Percentiles rank a stretch among this genome's conserved stretches.
Evolutionary conservation across 2,329 filamentous ascomycete genomes (phyloP).

Genomic region (Madurella fahalii): DNA sequence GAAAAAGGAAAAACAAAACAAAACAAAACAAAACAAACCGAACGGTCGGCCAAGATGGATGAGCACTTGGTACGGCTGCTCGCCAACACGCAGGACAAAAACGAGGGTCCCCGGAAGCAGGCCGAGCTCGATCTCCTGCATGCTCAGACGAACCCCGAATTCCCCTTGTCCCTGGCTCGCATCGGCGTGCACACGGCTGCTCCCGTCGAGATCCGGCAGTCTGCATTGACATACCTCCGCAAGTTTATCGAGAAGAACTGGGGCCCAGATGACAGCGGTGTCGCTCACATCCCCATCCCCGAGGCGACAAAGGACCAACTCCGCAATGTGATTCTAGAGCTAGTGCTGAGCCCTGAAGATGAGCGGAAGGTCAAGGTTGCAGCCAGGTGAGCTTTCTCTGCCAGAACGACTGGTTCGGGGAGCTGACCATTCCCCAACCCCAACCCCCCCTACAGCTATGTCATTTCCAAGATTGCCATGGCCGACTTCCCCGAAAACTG

Average conservation of each 20-base stretch:
- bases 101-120: conserved; percentile 72
- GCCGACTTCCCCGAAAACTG: conserved; percentile 93
- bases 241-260: conserved; percentile 82
- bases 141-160: conserved; percentile 64
- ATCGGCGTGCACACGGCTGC: conserved; percentile 75
- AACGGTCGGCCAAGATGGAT: conserved; percentile 61
- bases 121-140: conserved; percentile 80
- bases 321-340: conserved; percentile 68
- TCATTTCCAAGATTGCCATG: conserved; percentile 89
- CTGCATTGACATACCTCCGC: conserved; percentile 74
- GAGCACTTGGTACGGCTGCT: conserved; percentile 87
- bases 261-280: conserved; percentile 71
- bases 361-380: conserved; percentile 84
- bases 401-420: neutral
- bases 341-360: conserved; percentile 67
- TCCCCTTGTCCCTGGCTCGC: conserved; percentile 73
- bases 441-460: conserved; percentile 51
- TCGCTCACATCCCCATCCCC: conserved; percentile 58
- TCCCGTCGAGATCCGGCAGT: conserved; percentile 72
- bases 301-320: conserved; percentile 72
- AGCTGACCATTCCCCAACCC: conserved; percentile 12
- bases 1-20: neutral
- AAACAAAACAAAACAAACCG: neutral
- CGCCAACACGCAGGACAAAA: conserved; percentile 75
- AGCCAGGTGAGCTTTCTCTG: conserved; percentile 61